Conservation (phyloP, 2,329 filamentous ascomycete genomes). For the Chrysosporium keratinophilum region DNA sequence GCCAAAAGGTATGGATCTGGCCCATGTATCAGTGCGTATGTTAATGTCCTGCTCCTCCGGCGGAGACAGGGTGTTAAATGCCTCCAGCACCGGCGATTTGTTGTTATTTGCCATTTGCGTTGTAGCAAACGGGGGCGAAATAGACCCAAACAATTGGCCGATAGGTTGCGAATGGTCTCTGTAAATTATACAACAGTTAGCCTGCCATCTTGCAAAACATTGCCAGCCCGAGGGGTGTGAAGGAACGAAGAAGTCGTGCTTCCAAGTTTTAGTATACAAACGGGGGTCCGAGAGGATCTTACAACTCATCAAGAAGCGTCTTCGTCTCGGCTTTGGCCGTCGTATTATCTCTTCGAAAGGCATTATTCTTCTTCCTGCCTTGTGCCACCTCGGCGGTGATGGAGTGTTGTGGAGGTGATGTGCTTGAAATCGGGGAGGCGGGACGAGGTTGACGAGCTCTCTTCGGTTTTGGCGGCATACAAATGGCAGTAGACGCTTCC, state of each 20-base stretch:
- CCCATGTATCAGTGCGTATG: constrained; percentile 36
- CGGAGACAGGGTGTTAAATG: constrained; percentile 27
- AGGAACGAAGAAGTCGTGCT: neutral
- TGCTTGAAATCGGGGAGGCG: constrained; percentile 26
- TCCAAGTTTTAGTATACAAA: neutral
- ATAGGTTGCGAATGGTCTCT: constrained; percentile 23
- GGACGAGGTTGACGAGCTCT: constrained; percentile 31
- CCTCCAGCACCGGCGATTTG: constrained; percentile 32
- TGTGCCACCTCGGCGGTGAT: constrained; percentile 13
- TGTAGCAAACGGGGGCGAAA: constrained; percentile 21
- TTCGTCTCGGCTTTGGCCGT: constrained; percentile 25
- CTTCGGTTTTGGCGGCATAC: constrained; percentile 36
- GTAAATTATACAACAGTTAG: neutral
- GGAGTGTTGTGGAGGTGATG: constrained; percentile 18
- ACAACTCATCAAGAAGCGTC: constrained; percentile 30
- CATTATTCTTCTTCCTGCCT: constrained; percentile 32
- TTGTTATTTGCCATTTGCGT: constrained; percentile 22
- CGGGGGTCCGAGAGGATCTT: constrained; percentile 17
- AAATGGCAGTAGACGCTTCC: constrained; percentile 20
- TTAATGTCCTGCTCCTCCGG: constrained; percentile 27
- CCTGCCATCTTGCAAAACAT: neutral
- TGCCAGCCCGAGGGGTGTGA: neutral
- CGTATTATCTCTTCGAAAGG: constrained; percentile 29
- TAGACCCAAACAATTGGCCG: constrained; percentile 25
- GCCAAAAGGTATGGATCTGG: constrained; percentile 36